A percentile compares a stretch with the other conserved stretches of the same genome.
These are phyloP conservation scores for Lipomyces japonicus DNA, from an alignment of 805 yeast genomes.

Conservation along the genomic window DNA sequence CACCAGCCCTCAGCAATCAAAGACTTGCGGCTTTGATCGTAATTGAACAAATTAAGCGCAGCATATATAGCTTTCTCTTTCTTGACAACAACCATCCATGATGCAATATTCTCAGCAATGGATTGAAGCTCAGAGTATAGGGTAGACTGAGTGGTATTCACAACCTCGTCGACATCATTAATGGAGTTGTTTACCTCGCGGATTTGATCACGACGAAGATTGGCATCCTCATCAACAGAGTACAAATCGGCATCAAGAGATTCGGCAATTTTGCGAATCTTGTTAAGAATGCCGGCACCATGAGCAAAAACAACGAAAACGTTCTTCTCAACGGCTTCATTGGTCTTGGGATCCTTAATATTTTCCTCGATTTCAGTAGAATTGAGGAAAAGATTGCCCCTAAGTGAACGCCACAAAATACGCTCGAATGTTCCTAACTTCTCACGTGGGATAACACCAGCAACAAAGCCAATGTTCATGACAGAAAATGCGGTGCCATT, in stretches of 20 bases:
- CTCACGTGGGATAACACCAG: constrained; percentile 77
- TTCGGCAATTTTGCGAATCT: constrained; percentile 79
- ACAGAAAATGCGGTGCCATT: constrained; percentile 22
- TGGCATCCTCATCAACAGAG: constrained; percentile 51
- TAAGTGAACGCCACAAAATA: constrained; percentile 84
- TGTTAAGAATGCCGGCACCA: constrained; percentile 67
- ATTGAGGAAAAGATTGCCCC: constrained; percentile 85
- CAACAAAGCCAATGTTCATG: constrained; percentile 50
- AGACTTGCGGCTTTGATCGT: constrained; percentile 78
- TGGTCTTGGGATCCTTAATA: constrained; percentile 58
- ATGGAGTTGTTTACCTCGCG: constrained; percentile 47
- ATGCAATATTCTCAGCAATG: constrained; percentile 66
- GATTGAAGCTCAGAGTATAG: constrained; percentile 73
- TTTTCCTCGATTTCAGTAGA: constrained; percentile 68
- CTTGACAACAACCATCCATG: constrained; percentile 65
- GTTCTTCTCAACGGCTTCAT: constrained; percentile 61
- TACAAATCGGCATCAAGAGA: constrained; percentile 81
- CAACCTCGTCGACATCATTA: constrained; percentile 56
- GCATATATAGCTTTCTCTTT: constrained; percentile 82
- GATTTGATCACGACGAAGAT: constrained; percentile 39
- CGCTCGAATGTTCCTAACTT: constrained; percentile 70
- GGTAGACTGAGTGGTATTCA: constrained; percentile 62
- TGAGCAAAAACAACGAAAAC: constrained; percentile 89
- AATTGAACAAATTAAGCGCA: constrained; percentile 72
- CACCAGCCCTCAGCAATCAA: constrained; percentile 96